phyloP scores from a whole-genome alignment of 331 rosid species.

The Acacia concinna region DNA sequence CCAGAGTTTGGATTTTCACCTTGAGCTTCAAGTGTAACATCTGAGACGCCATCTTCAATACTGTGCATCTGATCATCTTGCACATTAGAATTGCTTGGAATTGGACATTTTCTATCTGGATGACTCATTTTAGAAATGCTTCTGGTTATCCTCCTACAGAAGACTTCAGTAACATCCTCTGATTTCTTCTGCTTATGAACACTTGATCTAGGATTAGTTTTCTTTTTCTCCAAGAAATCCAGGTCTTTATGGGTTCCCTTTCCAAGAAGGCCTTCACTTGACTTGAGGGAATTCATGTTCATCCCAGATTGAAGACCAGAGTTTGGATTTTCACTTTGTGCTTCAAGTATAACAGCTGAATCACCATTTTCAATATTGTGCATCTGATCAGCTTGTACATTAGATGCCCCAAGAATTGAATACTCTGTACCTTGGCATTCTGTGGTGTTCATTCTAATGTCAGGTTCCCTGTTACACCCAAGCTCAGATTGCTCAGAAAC shows the following conservation, averaged over 20 bases:
- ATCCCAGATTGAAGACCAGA: not conserved
- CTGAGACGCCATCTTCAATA: constrained; percentile 24
- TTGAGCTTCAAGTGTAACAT: constrained; percentile 15
- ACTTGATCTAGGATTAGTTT: not conserved
- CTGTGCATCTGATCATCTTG: constrained; percentile 13
- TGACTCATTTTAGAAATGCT: constrained; percentile 24
- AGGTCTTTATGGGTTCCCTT: constrained; percentile 5
- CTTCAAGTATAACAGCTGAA: constrained; percentile 14
- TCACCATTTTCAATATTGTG: constrained; percentile 19
- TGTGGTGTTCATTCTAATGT: not conserved
- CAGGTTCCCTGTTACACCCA: not conserved
- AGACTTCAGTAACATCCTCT: not conserved
- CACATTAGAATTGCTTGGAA: not conserved
- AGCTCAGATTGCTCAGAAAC: constrained; percentile 14
- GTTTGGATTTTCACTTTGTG: not conserved
- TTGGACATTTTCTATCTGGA: not conserved
- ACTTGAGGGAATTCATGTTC: not conserved
- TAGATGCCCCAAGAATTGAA: not conserved
- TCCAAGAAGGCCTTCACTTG: not conserved
- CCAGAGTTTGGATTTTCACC: not conserved
- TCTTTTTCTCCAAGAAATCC: not conserved
- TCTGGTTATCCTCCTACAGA: constrained; percentile 23
- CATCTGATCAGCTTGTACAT: constrained; percentile 2
- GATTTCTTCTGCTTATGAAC: constrained; percentile 17
- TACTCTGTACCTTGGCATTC: constrained; percentile 1